Evolutionary conservation across 345 rosid genomes (phyloP), one percentile per base, ranked within the genome.

Genomic region (Barbarea vulgaris): DNA sequence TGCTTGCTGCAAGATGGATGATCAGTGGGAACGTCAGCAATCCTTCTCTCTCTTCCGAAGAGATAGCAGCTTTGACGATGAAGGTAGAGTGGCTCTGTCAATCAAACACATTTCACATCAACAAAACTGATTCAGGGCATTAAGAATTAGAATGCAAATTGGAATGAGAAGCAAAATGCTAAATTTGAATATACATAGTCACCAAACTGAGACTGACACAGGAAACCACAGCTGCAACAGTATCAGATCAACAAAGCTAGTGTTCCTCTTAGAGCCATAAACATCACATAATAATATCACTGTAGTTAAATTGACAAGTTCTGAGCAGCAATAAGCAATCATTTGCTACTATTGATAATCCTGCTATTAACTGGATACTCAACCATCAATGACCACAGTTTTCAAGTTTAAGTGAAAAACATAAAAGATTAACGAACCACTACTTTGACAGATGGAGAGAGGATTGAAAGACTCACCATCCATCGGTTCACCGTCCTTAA

Each of bases 1-100:
- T 95, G 98, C 81, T 95, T 95, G 98, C 99, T 95, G 81, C 97
- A 93, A 48, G 99, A 95, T 54, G 99, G 99, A 69, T 95, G 99
- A 73, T 95, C 99, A 1, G 98, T 95, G 13, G 99, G 98, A 72
- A 95, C 56, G 66, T 95, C 99, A 3, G 97, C 97, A 15, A 90
- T 84, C 75, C 94, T 91, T 79, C 98, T 88, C 81, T 93, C 99
- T 75, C 99, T 84, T 70, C 98, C 97, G 56, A 90, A 95, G 72
- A 95, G 98, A 76, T 93, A 95, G 82, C 96, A 93, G 72, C 90
- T 93, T 77, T 95, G 98, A 54, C 98, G 96, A 81, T 95, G 98
- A 72, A 95, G 88, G 53, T 88, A 88, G 12, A 93, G 91, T 70
- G 99, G 99, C 56, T 95, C 99, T 95, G 89, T 79, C 39, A 69